These are phyloP conservation scores for Taphrina confusa DNA, from an alignment of 1,139 yeast genomes.

Conservation along the genomic window DNA sequence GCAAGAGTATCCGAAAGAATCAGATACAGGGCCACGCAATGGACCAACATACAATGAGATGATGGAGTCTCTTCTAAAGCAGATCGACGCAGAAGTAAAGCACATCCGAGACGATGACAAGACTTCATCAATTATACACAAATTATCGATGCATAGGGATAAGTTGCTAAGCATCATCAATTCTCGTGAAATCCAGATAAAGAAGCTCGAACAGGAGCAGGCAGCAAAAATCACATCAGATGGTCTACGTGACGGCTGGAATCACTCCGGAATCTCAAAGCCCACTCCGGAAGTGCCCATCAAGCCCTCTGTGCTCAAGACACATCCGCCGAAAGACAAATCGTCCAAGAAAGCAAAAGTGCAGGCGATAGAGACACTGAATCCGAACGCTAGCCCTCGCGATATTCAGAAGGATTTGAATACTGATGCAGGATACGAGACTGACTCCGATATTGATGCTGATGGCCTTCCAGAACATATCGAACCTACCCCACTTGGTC, in stretches of 20 bases:
- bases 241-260: constrained; percentile 92
- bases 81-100: constrained; percentile 61
- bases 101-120: constrained; percentile 43
- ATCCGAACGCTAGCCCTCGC: constrained; percentile 41
- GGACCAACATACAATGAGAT: constrained; percentile 86
- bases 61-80: constrained; percentile 84
- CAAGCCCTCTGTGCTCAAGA: constrained; percentile 37
- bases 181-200: constrained; percentile 68
- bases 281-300: constrained; percentile 40
- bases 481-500: constrained; percentile 64
- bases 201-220: constrained; percentile 69
- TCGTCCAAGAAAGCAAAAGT: constrained; percentile 7
- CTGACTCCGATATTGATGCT: constrained; percentile 30
- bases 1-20: constrained; percentile 45
- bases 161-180: constrained; percentile 49
- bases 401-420: constrained; percentile 37
- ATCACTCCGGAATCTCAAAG: constrained; percentile 74
- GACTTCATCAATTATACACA: constrained; percentile 41
- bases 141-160: constrained; percentile 45
- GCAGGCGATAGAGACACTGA: constrained; percentile 48
- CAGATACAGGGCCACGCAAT: constrained; percentile 55
- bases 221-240: constrained; percentile 78
- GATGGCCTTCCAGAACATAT: constrained; percentile 49
- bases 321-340: constrained; percentile 22
- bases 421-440: constrained; percentile 32